Conservation (phyloP, 2,329 filamentous ascomycete genomes). For the Fusarium citri region DNA sequence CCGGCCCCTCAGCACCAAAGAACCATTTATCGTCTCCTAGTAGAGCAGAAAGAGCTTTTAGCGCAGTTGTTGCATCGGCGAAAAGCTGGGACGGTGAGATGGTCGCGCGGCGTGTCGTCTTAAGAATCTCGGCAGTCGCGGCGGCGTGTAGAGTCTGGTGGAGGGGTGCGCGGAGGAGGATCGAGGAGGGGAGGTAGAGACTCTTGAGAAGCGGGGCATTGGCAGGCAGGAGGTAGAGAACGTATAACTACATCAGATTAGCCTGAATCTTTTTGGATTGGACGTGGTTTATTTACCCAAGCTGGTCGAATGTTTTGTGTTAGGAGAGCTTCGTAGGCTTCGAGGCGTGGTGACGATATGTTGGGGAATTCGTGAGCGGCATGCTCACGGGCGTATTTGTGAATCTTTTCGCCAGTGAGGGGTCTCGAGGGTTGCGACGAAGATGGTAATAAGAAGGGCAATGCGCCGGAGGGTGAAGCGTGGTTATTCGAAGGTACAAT, state of each 20-base stretch:
- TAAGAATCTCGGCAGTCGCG: slow-evolving; percentile 79
- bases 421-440: slow-evolving; percentile 52
- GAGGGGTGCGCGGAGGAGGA: slow-evolving; percentile 72
- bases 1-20: slow-evolving; percentile 65
- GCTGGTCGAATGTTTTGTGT: slow-evolving; percentile 83
- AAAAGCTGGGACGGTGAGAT: slow-evolving; percentile 55
- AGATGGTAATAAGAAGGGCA: slow-evolving; percentile 84
- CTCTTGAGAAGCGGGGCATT: slow-evolving; percentile 76
- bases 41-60: slow-evolving; percentile 59
- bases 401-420: slow-evolving; percentile 66
- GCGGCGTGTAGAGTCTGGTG: slow-evolving; percentile 76
- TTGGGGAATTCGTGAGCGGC: slow-evolving; percentile 56
- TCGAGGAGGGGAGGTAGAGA: slow-evolving; percentile 78
- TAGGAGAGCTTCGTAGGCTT: slow-evolving; percentile 83
- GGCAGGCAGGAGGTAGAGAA: slow-evolving; percentile 78
- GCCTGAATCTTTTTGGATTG: not conserved
- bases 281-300: slow-evolving; percentile 69
- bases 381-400: slow-evolving; percentile 72
- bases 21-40: slow-evolving; percentile 61
- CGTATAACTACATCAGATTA: slow-evolving; percentile 70
- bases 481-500: slow-evolving; percentile 86
- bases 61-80: slow-evolving; percentile 57
- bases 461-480: slow-evolving; percentile 86
- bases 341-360: slow-evolving; percentile 67
- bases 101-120: slow-evolving; percentile 60